phyloP scores from a whole-genome alignment of 768 basidiomycete species.

The Naganishia kalamii region DNA sequence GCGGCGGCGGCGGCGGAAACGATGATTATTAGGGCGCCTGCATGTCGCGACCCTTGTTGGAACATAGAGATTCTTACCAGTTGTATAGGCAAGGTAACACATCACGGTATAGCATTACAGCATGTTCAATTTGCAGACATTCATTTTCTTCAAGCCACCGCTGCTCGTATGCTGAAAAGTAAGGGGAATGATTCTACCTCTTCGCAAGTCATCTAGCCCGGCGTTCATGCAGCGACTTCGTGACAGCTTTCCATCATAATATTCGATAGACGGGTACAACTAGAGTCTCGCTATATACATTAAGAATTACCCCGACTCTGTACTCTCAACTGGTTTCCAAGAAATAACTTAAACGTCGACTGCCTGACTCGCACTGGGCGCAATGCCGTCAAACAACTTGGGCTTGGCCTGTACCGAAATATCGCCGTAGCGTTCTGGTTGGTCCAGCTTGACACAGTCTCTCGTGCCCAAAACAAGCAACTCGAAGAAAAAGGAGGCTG shows the following conservation, averaged over 20 bases:
- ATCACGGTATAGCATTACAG: not conserved
- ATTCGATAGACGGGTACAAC: slow-evolving; percentile 25
- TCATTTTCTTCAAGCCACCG: no score
- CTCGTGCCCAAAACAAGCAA: slow-evolving; percentile 86
- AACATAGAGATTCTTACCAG: not conserved
- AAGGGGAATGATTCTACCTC: no score
- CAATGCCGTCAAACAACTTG: slow-evolving; percentile 64
- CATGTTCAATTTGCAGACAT: not conserved
- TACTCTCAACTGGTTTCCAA: not conserved
- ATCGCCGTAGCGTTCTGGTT: slow-evolving; percentile 70
- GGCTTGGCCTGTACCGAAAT: slow-evolving; percentile 75
- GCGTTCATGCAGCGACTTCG: no score
- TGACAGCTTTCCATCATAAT: no score
- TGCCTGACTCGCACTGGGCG: not conserved
- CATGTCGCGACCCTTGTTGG: not conserved
- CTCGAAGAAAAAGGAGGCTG: slow-evolving; percentile 96
- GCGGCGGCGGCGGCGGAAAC: slow-evolving; percentile 46
- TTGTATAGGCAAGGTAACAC: not conserved
- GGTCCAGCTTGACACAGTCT: slow-evolving; percentile 77
- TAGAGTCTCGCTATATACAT: not conserved
- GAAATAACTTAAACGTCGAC: slow-evolving; percentile 7
- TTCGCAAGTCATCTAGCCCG: no score
- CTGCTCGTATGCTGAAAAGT: no score
- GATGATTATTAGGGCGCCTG: slow-evolving; percentile 50
- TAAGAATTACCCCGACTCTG: not conserved